Evolutionary conservation across 495 filamentous ascomycete species (phyloP).

Genomic region (Neurospora sp.): DNA sequence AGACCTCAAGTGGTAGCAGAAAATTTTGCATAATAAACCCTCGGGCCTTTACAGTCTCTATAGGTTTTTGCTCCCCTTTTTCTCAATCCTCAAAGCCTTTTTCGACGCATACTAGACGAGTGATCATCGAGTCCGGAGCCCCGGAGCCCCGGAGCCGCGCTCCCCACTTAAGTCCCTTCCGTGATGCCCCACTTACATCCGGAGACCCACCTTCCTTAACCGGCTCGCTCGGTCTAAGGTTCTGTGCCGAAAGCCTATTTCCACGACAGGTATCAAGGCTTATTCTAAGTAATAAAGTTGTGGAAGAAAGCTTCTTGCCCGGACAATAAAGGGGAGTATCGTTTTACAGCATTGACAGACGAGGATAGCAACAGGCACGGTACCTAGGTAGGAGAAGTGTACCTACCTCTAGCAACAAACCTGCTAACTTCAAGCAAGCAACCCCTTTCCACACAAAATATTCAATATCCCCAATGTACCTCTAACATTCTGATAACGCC

Average conservation of each 20-base stretch:
- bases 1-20: too few species aligned
- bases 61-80: not conserved
- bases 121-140: not conserved
- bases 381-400: too few species aligned
- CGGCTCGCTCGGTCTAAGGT: not conserved
- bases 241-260: not conserved
- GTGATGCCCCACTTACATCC: not conserved
- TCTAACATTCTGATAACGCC: not conserved
- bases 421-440: not conserved
- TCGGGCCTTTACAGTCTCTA: too few species aligned
- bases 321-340: not conserved
- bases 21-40: too few species aligned
- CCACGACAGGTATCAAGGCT: not conserved
- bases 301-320: not conserved
- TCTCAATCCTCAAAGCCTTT: not conserved
- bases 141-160: not conserved
- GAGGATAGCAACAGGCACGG: not conserved
- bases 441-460: not conserved
- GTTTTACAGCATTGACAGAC: not conserved
- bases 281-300: not conserved
- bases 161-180: not conserved
- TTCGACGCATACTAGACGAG: not conserved
- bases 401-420: not conserved
- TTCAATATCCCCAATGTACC: not conserved
- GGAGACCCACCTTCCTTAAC: not conserved